Evolutionary conservation across 495 filamentous ascomycete genomes (phyloP).

Genomic region (Hypoxylon crocopeplum): DNA sequence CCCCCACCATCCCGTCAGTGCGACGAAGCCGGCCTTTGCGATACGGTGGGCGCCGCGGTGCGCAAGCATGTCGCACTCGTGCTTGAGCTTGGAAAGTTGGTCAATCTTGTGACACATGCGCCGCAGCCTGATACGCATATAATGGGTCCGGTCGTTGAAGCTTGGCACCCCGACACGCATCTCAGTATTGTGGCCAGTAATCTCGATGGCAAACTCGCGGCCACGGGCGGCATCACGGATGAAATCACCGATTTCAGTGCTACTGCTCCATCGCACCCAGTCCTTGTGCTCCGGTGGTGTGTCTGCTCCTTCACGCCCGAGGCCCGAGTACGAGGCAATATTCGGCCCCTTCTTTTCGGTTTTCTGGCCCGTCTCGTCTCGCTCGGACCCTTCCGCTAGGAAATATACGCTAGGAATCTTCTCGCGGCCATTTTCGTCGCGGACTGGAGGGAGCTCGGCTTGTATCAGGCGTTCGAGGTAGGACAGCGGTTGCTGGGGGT

Average conservation of each 20-base stretch:
- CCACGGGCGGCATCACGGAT: slow-evolving; percentile 87
- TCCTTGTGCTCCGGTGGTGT: slow-evolving; percentile 45
- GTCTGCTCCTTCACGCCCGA: slow-evolving; percentile 57
- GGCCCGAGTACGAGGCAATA: slow-evolving; percentile 66
- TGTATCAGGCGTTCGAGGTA: slow-evolving; percentile 92
- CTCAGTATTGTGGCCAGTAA: slow-evolving; percentile 73
- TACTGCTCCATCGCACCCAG: slow-evolving; percentile 90
- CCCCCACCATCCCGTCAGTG: slow-evolving; percentile 79
- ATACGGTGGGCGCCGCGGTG: slow-evolving; percentile 78
- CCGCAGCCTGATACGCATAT: slow-evolving; percentile 75
- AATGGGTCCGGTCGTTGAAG: slow-evolving; percentile 89
- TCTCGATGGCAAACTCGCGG: slow-evolving; percentile 82
- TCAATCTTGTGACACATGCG: slow-evolving; percentile 73
- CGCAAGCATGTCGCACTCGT: slow-evolving; percentile 79
- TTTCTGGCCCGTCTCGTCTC: slow-evolving; percentile 57
- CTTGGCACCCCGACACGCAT: slow-evolving; percentile 82
- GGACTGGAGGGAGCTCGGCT: slow-evolving; percentile 80
- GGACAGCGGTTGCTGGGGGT: slow-evolving; percentile 91
- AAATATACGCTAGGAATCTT: slow-evolving; percentile 81
- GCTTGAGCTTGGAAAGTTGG: slow-evolving; percentile 72
- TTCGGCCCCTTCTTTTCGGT: slow-evolving; percentile 39
- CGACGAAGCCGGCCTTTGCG: slow-evolving; percentile 77
- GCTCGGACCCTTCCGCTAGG: slow-evolving; percentile 74
- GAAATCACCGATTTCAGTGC: slow-evolving; percentile 93
- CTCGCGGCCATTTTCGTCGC: slow-evolving; percentile 60